phyloP scores from a whole-genome alignment of 306 rosid genomes.

The Senna siamea region DNA sequence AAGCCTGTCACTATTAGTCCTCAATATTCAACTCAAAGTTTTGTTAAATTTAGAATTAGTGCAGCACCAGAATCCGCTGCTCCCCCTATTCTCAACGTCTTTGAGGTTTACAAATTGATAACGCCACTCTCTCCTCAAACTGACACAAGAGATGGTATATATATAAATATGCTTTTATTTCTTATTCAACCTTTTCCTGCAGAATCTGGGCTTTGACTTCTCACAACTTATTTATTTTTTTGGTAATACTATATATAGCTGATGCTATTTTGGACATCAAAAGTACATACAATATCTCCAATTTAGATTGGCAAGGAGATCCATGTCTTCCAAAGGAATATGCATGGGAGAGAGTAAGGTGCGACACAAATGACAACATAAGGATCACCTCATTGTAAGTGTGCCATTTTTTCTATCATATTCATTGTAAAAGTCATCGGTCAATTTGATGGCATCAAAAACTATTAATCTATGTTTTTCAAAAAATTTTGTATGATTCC shows the following conservation, averaged over 20 bases:
- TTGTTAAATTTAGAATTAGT: background rate
- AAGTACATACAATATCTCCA: background rate
- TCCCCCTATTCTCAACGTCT: conserved; percentile 14
- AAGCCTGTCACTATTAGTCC: conserved; percentile 33
- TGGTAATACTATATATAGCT: background rate
- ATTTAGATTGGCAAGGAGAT: conserved; percentile 40
- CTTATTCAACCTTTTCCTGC: too few relatives aligned
- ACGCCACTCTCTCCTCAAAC: background rate
- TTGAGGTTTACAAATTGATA: background rate
- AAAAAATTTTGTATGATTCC: too few relatives aligned
- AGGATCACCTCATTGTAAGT: conserved; percentile 44
- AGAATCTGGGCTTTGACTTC: too few relatives aligned
- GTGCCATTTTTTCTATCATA: too few relatives aligned
- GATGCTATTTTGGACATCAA: conserved; percentile 11
- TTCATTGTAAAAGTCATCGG: too few relatives aligned
- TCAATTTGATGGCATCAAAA: too few relatives aligned
- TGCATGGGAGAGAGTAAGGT: conserved; percentile 38
- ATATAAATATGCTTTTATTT: too few relatives aligned
- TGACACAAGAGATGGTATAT: background rate
- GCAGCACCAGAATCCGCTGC: background rate
- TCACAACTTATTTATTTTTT: background rate
- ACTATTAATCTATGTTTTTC: too few relatives aligned
- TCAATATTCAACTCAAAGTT: background rate
- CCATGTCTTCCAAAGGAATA: conserved; percentile 37
- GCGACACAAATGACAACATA: background rate